Evolutionary conservation across 225 moss, liverwort and hornwort genomes (phyloP).

Genomic region (Physcomitrellopsis africana): DNA sequence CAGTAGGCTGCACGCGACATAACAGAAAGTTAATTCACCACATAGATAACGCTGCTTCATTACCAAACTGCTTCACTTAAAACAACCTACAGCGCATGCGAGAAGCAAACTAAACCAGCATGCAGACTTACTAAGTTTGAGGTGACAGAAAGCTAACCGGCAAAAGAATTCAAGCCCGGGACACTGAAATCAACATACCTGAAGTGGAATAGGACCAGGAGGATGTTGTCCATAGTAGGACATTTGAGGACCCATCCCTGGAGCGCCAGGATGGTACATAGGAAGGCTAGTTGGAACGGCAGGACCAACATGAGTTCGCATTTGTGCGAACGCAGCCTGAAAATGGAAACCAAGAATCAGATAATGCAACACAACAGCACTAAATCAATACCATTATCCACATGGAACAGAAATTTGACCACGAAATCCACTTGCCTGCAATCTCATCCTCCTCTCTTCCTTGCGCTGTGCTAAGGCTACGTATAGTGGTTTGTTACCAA

Average conservation of each 20-base stretch:
- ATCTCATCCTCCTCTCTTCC: conserved; percentile 76
- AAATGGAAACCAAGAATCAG: conserved; percentile 8
- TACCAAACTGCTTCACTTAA: too few species aligned
- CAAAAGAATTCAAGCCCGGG: neutral
- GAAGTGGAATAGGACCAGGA: conserved; percentile 78
- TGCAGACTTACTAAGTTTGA: neutral
- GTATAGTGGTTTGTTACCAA: conserved; percentile 78
- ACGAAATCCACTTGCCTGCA: conserved; percentile 57
- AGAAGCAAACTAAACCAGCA: neutral
- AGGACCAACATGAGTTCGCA: conserved; percentile 76
- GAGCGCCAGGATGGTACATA: conserved; percentile 87
- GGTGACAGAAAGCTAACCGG: neutral
- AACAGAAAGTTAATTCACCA: neutral
- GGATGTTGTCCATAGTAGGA: conserved; percentile 78
- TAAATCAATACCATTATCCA: too few species aligned
- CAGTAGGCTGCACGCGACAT: conserved; percentile 63
- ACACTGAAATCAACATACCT: conserved; percentile 43
- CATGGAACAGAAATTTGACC: too few species aligned
- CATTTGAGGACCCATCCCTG: conserved; percentile 83
- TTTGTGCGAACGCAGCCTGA: conserved; percentile 84
- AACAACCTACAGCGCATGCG: neutral
- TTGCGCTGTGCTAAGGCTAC: conserved; percentile 89
- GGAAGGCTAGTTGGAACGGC: conserved; percentile 80
- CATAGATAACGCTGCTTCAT: neutral
- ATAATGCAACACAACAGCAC: neutral